Percentiles rank a stretch among this genome's conserved stretches.
phyloP scores from a whole-genome alignment of 2,329 filamentous ascomycete species.

The Exophiala sp. region DNA sequence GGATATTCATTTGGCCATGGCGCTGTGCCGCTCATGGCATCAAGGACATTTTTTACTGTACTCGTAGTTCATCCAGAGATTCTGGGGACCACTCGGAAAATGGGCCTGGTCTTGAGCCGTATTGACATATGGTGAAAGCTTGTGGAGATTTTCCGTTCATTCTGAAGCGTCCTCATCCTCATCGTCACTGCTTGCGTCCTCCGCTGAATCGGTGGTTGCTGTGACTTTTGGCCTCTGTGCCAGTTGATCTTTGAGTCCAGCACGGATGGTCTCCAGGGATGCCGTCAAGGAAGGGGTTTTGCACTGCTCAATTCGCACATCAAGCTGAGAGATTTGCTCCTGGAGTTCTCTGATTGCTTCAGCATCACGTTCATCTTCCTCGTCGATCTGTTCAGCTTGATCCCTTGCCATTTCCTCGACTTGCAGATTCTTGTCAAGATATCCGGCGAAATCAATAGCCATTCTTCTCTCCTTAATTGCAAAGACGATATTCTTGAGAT shows the following conservation, averaged over 20 bases:
- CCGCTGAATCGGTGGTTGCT: not conserved
- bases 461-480: constrained; percentile 9
- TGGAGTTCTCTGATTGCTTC: not conserved
- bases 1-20: not conserved
- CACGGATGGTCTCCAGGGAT: not conserved
- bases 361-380: constrained; percentile 1
- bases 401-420: not conserved
- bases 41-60: too few species aligned
- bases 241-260: not conserved
- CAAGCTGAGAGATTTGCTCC: constrained; percentile 7
- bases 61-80: too few species aligned
- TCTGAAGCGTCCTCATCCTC: not conserved
- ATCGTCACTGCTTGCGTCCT: not conserved
- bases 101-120: too few species aligned
- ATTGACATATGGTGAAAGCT: too few species aligned
- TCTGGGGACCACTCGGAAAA: too few species aligned
- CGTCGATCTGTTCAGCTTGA: not conserved
- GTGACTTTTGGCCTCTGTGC: not conserved
- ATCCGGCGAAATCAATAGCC: constrained; percentile 1
- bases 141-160: not conserved
- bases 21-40: too few species aligned
- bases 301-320: constrained; percentile 5
- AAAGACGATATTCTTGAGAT: constrained; percentile 9
- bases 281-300: not conserved
- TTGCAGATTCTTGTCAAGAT: constrained; percentile 1